phyloP scores from a whole-genome alignment of 2,329 filamentous ascomycete species.

The Pseudogymnoascus sp. region DNA sequence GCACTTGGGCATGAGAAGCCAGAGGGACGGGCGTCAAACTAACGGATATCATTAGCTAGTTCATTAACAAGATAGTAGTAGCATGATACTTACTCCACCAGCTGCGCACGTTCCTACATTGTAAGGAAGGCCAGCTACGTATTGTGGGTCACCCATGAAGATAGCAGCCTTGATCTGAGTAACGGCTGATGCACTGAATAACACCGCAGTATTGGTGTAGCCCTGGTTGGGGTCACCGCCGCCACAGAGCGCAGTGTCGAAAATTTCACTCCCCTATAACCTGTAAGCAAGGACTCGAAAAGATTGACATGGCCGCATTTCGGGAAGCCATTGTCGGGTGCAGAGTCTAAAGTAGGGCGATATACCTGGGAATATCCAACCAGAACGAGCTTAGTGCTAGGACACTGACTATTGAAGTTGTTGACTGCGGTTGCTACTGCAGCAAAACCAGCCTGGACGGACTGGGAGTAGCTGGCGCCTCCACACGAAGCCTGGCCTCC shows the following conservation, averaged over 20 bases:
- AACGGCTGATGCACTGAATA: conserved; percentile 39
- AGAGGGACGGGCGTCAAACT: conserved; percentile 54
- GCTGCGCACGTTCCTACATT: conserved; percentile 53
- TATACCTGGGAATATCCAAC: conserved; percentile 53
- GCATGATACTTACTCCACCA: conserved; percentile 42
- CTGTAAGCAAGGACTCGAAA: conserved; percentile 26
- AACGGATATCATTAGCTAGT: not conserved
- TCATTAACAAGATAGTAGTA: not conserved
- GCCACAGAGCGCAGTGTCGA: conserved; percentile 58
- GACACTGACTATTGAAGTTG: conserved; percentile 48
- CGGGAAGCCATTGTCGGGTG: conserved; percentile 22
- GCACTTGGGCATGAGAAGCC: conserved; percentile 49
- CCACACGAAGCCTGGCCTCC: conserved; percentile 32
- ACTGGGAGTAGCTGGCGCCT: conserved; percentile 34
- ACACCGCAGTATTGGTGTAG: conserved; percentile 37
- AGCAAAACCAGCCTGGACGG: conserved; percentile 45
- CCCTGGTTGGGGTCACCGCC: conserved; percentile 44
- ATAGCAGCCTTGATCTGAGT: conserved; percentile 40
- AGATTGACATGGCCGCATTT: not conserved
- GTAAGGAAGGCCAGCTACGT: conserved; percentile 44
- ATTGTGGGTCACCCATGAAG: conserved; percentile 42
- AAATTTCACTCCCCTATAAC: conserved; percentile 48
- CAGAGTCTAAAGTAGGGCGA: conserved; percentile 18
- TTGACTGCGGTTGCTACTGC: conserved; percentile 56
- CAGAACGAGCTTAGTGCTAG: conserved; percentile 49